phyloP scores from a whole-genome alignment of 1,284 basidiomycete genomes.

The Ceratobasidium sp. region DNA sequence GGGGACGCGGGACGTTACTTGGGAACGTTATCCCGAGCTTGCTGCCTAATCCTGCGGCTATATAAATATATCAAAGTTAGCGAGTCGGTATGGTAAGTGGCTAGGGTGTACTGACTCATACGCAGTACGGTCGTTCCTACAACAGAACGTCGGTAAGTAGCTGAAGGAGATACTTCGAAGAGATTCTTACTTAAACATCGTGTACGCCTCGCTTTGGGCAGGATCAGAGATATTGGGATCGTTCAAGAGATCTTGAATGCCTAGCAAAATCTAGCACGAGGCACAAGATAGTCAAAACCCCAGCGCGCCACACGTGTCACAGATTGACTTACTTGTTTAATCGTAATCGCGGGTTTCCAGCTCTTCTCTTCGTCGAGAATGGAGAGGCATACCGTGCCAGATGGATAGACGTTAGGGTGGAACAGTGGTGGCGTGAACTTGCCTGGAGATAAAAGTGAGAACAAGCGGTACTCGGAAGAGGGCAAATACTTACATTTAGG shows the following conservation, averaged over 20 bases:
- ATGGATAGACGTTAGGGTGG: conserved; percentile 99
- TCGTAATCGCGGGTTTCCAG: conserved; percentile 99
- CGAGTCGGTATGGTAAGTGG: conserved; percentile 25
- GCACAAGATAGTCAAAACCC: neutral
- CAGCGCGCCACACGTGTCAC: neutral
- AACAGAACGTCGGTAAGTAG: neutral
- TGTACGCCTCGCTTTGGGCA: conserved; percentile 97
- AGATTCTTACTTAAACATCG: conserved; percentile 90
- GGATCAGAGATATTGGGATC: conserved; percentile 97
- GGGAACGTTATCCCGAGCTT: conserved; percentile 87
- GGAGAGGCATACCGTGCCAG: conserved; percentile 97
- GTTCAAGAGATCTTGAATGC: conserved; percentile 94
- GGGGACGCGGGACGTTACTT: conserved; percentile 65
- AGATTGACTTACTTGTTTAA: conserved; percentile 85
- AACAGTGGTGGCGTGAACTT: conserved; percentile 97
- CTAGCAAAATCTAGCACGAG: conserved; percentile 83
- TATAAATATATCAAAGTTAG: conserved; percentile 38
- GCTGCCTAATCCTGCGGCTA: conserved; percentile 81
- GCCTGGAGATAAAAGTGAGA: conserved; percentile 65
- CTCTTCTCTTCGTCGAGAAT: conserved; percentile 99
- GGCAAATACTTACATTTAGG: conserved; percentile 81
- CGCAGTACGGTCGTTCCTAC: conserved; percentile 89
- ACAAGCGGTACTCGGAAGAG: neutral
- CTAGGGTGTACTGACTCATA: conserved; percentile 78
- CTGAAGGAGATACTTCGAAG: conserved; percentile 31